Base-by-base conservation (phyloP, 176 grass and related monocot species). In the Carex myosuroides region DNA sequence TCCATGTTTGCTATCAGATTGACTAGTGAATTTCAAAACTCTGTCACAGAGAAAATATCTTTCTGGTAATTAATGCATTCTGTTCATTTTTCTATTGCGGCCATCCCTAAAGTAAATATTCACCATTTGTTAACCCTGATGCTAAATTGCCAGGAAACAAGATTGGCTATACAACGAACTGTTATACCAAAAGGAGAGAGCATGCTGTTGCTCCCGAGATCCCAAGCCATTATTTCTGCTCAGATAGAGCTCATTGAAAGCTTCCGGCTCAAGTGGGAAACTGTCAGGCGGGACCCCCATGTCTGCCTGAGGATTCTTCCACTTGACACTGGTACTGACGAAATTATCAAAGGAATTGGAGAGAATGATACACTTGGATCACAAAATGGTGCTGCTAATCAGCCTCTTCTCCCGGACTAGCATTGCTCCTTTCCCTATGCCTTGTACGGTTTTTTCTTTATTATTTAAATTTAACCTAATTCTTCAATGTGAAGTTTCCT, bases 161-260 rank as follows among this genome's bases (percentile, higher is more conserved):
- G 96, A 86, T 80, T 95, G 67, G 93, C 93, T 54, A 94, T 98
- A 44, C 91, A 95, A 50, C 89, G 92, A 62, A 79, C 90, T 46
- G 93, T 98, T 82, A 93, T 95, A 29, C 92, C 88, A 21, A 91
- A 89, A 71, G 89, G 91, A 59, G 81, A 98, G 83, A 84, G 79
- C 8, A 71, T 89, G 26, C 60, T 88, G 85, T 87, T 99, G 52
- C 87, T 95, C 29, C 85, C 93, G 3, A 88, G 96, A 64, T 86
- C 85, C 20, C 17, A 87, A 0, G 73, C 52, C 39, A 93, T 92
- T 54, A 91, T 98, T 84, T 85, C 74, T 64, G 82, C 88, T 55
- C 96, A 98, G 53, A 90, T 98, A 76, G 83, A 87, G 10, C 64
- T 95, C 33, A 81, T 93, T 4, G 75, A 92, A 86, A 90, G 39